Evolutionary conservation across 305 asterid genomes (phyloP).

Genomic region (Fraxinus albicans): DNA sequence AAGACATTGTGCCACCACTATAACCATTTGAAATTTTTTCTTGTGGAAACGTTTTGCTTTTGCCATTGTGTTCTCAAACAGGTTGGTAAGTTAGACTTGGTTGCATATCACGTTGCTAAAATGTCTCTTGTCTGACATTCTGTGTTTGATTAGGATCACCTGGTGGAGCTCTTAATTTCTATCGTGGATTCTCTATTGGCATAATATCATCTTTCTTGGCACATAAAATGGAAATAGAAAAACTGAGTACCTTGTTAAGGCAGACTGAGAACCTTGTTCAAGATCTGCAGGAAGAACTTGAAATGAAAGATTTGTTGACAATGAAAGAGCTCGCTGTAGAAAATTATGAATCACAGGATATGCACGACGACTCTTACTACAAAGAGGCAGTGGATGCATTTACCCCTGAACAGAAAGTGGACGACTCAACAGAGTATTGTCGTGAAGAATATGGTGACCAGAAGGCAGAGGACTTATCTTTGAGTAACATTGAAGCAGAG

Average conservation of each 20-base stretch:
- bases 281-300: slow-evolving; percentile 91
- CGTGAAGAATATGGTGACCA: slow-evolving; percentile 30
- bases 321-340: slow-evolving; percentile 74
- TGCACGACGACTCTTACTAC: slow-evolving; percentile 30
- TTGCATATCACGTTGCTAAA: neutral
- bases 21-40: neutral
- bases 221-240: slow-evolving; percentile 52
- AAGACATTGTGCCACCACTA: neutral
- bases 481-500: slow-evolving; percentile 85
- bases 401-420: slow-evolving; percentile 30
- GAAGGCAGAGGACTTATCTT: slow-evolving; percentile 56
- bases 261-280: slow-evolving; percentile 71
- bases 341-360: slow-evolving; percentile 51
- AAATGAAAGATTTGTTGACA: slow-evolving; percentile 82
- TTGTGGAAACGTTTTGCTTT: neutral
- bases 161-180: slow-evolving; percentile 45
- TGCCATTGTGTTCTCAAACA: neutral
- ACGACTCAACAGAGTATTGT: slow-evolving; percentile 12
- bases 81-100: neutral
- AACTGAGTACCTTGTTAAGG: slow-evolving; percentile 55
- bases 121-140: slow-evolving; percentile 18
- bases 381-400: slow-evolving; percentile 30
- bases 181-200: slow-evolving; percentile 72
- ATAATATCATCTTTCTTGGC: slow-evolving; percentile 52
- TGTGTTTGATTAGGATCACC: slow-evolving; percentile 56